Percentiles rank a stretch among this genome's conserved stretches.
Conservation (phyloP, 2,329 filamentous ascomycete genomes). For the Aspergillus proliferans region DNA sequence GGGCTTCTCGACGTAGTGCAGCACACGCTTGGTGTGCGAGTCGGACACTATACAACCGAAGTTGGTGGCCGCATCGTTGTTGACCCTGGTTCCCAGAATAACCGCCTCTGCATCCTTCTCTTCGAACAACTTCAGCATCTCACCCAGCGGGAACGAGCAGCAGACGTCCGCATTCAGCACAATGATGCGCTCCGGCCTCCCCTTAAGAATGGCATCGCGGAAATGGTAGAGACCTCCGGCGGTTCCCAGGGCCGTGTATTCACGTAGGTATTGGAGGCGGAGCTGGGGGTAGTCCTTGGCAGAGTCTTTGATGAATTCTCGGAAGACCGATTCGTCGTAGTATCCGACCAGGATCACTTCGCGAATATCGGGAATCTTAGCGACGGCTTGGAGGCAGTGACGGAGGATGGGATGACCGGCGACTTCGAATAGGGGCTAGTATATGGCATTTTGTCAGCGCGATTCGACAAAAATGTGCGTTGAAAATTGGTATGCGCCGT, state of each 20-base stretch:
- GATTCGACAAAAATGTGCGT: conserved; percentile 1
- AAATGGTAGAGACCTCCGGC: conserved; percentile 98
- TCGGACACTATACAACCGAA: conserved; percentile 98
- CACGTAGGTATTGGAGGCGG: conserved; percentile 88
- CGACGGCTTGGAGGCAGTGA: conserved; percentile 89
- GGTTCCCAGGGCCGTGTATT: conserved; percentile 94
- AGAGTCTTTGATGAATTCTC: conserved; percentile 94
- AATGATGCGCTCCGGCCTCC: conserved; percentile 88
- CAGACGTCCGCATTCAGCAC: conserved; percentile 97
- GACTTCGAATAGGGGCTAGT: conserved; percentile 90
- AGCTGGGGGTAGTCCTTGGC: conserved; percentile 78
- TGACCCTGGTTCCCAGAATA: conserved; percentile 86
- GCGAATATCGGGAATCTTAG: conserved; percentile 83
- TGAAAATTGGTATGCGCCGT: neutral
- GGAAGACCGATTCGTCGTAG: conserved; percentile 95
- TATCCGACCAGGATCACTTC: conserved; percentile 98
- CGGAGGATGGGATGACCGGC: conserved; percentile 97
- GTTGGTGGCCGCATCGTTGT: conserved; percentile 85
- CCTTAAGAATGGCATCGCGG: conserved; percentile 96
- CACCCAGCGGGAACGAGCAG: conserved; percentile 92
- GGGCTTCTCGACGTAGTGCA: conserved; percentile 99
- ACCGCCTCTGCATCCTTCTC: conserved; percentile 95
- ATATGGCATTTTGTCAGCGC: neutral
- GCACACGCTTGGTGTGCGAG: conserved; percentile 83
- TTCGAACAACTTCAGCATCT: conserved; percentile 91